These are phyloP conservation scores for Leccinum sublutescens DNA, from an alignment of 768 basidiomycete species.

Conservation along the genomic window DNA sequence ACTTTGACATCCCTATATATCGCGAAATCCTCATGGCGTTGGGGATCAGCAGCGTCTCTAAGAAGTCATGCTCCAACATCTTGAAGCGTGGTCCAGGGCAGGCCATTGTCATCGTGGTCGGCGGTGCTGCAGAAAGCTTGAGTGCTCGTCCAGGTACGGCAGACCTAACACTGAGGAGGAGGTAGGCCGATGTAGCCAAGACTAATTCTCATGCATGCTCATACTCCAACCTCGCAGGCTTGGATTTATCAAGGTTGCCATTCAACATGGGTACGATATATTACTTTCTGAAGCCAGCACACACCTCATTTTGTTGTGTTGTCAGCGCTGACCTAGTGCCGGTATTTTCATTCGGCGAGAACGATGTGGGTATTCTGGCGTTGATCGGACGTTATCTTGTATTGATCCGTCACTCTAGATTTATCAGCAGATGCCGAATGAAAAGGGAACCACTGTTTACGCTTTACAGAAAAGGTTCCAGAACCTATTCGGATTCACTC, in stretches of 20 bases:
- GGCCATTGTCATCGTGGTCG: conserved; percentile 93
- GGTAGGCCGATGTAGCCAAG: conserved; percentile 37
- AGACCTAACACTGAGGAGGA: conserved; percentile 74
- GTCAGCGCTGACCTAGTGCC: conserved; percentile 91
- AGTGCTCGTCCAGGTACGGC: conserved; percentile 97
- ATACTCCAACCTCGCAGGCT: conserved; percentile 44
- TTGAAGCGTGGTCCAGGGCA: conserved; percentile 56
- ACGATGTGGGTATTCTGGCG: conserved; percentile 64
- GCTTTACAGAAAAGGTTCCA: conserved; percentile 90
- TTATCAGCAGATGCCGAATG: conserved; percentile 95
- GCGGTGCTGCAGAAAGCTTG: conserved; percentile 93
- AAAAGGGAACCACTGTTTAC: conserved; percentile 86
- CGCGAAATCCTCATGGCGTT: conserved; percentile 85
- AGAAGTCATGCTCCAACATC: conserved; percentile 86
- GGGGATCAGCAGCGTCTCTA: conserved; percentile 92
- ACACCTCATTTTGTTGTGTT: conserved; percentile 4
- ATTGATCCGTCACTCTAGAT: conserved; percentile 52
- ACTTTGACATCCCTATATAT: conserved; percentile 92
- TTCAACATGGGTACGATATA: conserved; percentile 71
- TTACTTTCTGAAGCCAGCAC: neutral
- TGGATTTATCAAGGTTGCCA: conserved; percentile 94
- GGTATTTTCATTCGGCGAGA: conserved; percentile 98
- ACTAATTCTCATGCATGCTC: neutral
- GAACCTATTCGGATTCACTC: conserved; percentile 88
- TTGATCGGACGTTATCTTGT: neutral